Percentiles rank a stretch among this genome's conserved stretches.
phyloP scores from a whole-genome alignment of 257 asterid species.

The Solanum sejunctum region DNA sequence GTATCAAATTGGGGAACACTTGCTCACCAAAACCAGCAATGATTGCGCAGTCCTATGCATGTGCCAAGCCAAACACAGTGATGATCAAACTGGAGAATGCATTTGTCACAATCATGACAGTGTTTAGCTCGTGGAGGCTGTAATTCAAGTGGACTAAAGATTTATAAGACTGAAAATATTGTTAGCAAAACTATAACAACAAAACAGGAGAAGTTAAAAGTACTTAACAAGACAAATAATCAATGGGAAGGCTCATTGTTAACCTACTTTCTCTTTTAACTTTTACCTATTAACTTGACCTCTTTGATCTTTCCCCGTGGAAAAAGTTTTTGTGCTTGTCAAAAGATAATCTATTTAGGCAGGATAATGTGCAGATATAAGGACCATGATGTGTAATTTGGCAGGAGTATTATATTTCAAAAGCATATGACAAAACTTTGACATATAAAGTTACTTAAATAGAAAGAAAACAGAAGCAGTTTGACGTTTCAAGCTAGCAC shows the following conservation, averaged over 20 bases:
- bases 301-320: neutral
- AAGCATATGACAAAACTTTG: neutral
- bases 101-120: conserved; percentile 91
- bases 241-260: neutral
- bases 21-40: conserved; percentile 80
- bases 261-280: neutral
- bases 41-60: conserved; percentile 87
- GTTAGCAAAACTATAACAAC: neutral
- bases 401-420: neutral
- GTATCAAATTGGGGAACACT: neutral
- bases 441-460: neutral
- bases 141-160: conserved; percentile 1
- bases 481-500: neutral
- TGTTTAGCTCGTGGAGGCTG: conserved; percentile 99
- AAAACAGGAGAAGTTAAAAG: neutral
- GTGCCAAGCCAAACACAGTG: conserved; percentile 99
- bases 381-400: neutral
- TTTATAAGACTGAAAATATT: neutral
- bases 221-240: neutral
- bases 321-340: neutral
- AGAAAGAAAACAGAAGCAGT: neutral
- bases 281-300: neutral
- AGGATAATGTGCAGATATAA: neutral
- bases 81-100: conserved; percentile 98
- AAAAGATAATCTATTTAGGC: neutral